Base-by-base conservation (phyloP, 192 early-diverging fungal species). In the Coemansia biformis region DNA sequence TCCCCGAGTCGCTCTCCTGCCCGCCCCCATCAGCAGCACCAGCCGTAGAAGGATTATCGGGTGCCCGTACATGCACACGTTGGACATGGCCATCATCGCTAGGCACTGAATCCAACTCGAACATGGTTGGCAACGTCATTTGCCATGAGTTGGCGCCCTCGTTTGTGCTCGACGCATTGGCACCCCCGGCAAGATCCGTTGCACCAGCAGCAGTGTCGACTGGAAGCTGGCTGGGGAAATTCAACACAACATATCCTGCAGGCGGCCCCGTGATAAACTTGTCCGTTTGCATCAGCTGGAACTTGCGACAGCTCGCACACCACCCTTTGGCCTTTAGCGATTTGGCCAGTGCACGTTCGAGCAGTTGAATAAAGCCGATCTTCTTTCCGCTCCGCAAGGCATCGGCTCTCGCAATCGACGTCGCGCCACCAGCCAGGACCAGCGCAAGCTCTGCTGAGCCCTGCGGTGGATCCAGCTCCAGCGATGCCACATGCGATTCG, bases 281-380 rank as follows among this genome's bases (percentile, higher is more conserved):
- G 26, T 76, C 81, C 22, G 89, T 87, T 0, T 81, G 77, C 13
- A 82, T 84, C 6, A 88, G 79, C 46, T 89, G 88, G 58, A 93
- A 96, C 59, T 83, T 78, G 29, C 82, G 82, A 64, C 95, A 98
- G 17, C 63, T 56, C 5, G 80, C 51, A 50, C 95, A 98, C 87
- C 90, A 94, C 14, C 90, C 92, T 1, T 81, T 74, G 38, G 51
- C 57, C 6, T 61, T 67, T 8, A 65, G 65, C 5, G 31, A 18
- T 0, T 51, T 48, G 0, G 48, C 57, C 43, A 65, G 48, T 0
- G 64, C 37, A 11, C 54, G 52, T 8, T 38, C 38, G 18, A 67
- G 43, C 7, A 78, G 48, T 13, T 43, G 36, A 13, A 51, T 38
- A 4, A 78, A 60, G 53, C 54, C 53, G 4, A 33, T 30, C 28